A percentile compares a stretch with the other conserved stretches of the same genome.
Conservation (phyloP, 2,329 filamentous ascomycete genomes). For the Talaromyces albobiverticillius region DNA sequence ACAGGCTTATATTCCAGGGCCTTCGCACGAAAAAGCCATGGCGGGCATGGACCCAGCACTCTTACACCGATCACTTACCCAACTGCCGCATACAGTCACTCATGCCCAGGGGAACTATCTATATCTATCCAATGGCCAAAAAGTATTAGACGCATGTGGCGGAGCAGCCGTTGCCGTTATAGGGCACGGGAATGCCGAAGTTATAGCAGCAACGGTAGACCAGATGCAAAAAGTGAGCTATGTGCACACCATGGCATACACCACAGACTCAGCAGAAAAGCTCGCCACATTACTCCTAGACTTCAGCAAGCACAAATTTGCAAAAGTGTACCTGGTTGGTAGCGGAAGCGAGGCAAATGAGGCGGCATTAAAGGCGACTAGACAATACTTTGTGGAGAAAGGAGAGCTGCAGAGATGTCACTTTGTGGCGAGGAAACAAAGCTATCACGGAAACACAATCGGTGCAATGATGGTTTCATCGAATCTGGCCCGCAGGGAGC, state of each 20-base stretch:
- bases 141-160: constrained; percentile 67
- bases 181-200: constrained; percentile 62
- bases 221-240: constrained; percentile 60
- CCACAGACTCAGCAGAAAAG: constrained; percentile 4
- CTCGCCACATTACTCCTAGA: constrained; percentile 1
- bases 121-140: constrained; percentile 52
- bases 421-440: constrained; percentile 46
- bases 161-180: constrained; percentile 70
- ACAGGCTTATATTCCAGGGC: too few relatives aligned
- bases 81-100: constrained; percentile 1
- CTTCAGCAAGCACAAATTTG: background rate
- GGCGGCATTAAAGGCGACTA: constrained; percentile 47
- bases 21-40: too few relatives aligned
- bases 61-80: constrained; percentile 2
- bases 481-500: constrained; percentile 30
- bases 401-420: constrained; percentile 33
- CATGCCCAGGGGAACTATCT: constrained; percentile 46
- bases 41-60: background rate
- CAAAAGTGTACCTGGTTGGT: background rate
- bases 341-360: constrained; percentile 42
- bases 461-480: constrained; percentile 43
- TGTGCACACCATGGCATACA: constrained; percentile 5
- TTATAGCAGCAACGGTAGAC: constrained; percentile 56
- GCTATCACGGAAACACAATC: constrained; percentile 53
- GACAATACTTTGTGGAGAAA: constrained; percentile 47